These are phyloP conservation scores for Pyrenochaeta sp. DNA, from an alignment of 2,329 filamentous ascomycete species.

Conservation along the genomic window DNA sequence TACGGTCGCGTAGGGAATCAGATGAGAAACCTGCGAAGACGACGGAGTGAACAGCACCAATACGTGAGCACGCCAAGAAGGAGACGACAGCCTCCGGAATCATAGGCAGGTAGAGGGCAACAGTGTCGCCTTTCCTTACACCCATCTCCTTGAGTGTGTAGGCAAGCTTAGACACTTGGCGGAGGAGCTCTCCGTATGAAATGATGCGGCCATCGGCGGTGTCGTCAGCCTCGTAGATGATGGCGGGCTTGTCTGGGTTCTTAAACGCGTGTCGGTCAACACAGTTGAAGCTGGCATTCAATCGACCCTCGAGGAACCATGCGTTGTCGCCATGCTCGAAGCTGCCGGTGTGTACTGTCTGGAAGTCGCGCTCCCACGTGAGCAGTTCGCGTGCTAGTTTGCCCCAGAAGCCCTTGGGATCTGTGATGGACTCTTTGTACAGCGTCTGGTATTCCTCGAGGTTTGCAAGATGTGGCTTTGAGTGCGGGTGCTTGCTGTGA, in stretches of 20 bases:
- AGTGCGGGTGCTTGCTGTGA: constrained; percentile 65
- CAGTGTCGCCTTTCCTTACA: constrained; percentile 95
- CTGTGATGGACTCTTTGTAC: constrained; percentile 84
- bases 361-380: constrained; percentile 89
- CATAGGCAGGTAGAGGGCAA: constrained; percentile 98
- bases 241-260: constrained; percentile 90
- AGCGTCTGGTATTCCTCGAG: constrained; percentile 70
- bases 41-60: constrained; percentile 95
- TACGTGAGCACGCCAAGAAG: constrained; percentile 88
- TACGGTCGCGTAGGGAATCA: constrained; percentile 93
- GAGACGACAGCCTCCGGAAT: constrained; percentile 94
- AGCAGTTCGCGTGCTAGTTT: constrained; percentile 85
- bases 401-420: constrained; percentile 91
- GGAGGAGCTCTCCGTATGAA: constrained; percentile 91
- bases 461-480: constrained; percentile 66
- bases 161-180: constrained; percentile 87
- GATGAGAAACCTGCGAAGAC: constrained; percentile 98
- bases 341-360: constrained; percentile 83
- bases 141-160: constrained; percentile 94
- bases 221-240: constrained; percentile 99
- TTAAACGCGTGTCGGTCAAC: constrained; percentile 96
- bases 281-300: constrained; percentile 98
- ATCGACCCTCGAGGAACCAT: constrained; percentile 92
- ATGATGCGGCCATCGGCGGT: constrained; percentile 84
- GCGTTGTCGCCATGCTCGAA: constrained; percentile 83